Evolutionary conservation across 441 rosid genomes (phyloP), one percentile per base, ranked within the genome.

Genomic region (Pelargonium myrrhifolium): DNA sequence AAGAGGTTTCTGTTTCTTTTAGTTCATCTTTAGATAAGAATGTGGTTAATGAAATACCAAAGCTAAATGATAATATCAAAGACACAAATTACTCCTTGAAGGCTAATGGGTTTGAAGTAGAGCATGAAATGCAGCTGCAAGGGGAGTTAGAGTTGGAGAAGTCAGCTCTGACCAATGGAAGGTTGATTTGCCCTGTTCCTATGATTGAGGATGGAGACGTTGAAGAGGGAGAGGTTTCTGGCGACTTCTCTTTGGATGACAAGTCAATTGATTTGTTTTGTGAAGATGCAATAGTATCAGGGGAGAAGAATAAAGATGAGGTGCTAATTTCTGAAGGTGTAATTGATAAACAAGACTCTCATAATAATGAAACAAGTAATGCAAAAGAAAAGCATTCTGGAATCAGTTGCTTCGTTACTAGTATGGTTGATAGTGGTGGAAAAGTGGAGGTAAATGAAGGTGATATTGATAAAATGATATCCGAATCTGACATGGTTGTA

Each of bases 211-310:
- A 79, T 65, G 82, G 68, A n/a, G 88, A 81, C 42, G 72, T 74
- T 37, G 96, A 87, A 76, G 92, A 86, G 76, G 89, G 90, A 72
- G 96, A 89, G 79, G 75, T 87, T 71, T 84, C 85, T 71, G 88
- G 79, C 24, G 77, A 78, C 62, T 73, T 77, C 59, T 76, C 21
- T 64, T 68, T 61, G 69, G 61, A 64, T 26, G 77, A 68, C 40
- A 76, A 35, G 59, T 47, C 47, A 8, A n/a, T 63, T 45, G 79
- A 70, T 81, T 56, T 71, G 74, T 14, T 66, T 71, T 9, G 17
- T 55, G 80, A 53, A 18, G 77, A 81, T 76, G 76, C 68, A 64
- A 42, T 67, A 60, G 47, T 53, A 47, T 67, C 72, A 1, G 75
- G 73, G 40, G 55, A 66, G 56, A 76, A 71, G 40, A 78, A 69